Evolutionary conservation across 2,329 filamentous ascomycete genomes (phyloP).

Genomic region (Phaeosphaeria sp.): DNA sequence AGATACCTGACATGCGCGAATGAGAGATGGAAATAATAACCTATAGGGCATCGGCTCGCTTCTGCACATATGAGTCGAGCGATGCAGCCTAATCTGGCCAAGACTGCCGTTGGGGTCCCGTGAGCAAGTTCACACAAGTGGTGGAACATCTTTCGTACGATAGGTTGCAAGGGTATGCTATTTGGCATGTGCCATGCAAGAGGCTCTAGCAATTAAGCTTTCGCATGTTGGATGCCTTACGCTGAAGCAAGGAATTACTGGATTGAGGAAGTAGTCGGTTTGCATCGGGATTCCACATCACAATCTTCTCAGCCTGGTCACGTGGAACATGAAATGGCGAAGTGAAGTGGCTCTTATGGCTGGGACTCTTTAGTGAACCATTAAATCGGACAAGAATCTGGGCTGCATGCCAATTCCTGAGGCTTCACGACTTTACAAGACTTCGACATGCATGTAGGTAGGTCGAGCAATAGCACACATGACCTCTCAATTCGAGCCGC

Average conservation of each 20-base stretch:
- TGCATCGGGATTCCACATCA: not conserved
- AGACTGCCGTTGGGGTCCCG: not conserved
- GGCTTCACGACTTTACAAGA: not conserved
- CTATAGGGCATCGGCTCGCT: conserved; percentile 8
- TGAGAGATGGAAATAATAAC: not conserved
- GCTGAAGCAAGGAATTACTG: not conserved
- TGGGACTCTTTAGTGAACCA: too few species aligned
- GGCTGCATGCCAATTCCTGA: not conserved
- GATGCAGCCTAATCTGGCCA: not conserved
- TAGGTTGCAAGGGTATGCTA: not conserved
- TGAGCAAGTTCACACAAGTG: not conserved
- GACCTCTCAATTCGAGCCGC: not conserved
- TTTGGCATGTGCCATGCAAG: not conserved
- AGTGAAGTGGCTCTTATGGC: too few species aligned
- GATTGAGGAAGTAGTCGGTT: not conserved
- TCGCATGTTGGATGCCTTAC: not conserved
- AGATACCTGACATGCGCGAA: not conserved
- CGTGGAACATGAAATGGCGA: too few species aligned
- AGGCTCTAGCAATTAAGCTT: not conserved
- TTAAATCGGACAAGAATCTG: too few species aligned
- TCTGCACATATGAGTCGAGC: conserved; percentile 21
- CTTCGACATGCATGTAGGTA: not conserved
- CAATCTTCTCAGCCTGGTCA: too few species aligned
- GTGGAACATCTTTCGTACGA: not conserved
- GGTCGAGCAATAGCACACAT: not conserved